Conservation (phyloP, 257 asterid species). For the Nicotiana tomentosiformis region DNA sequence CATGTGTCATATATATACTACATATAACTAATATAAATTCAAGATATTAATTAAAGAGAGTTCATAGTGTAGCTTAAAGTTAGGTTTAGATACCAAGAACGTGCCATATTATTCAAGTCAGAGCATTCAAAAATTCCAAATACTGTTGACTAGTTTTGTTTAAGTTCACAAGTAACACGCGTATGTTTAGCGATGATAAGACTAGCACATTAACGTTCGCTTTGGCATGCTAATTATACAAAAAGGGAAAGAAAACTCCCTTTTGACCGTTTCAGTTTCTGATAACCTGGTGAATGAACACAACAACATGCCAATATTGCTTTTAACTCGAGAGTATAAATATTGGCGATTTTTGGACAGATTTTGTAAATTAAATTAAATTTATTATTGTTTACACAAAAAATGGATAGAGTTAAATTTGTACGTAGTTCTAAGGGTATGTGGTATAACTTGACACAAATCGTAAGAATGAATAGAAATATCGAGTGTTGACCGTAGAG, state of each 20-base stretch:
- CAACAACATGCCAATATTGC: not conserved
- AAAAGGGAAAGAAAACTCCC: constrained; percentile 16
- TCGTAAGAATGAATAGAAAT: no score
- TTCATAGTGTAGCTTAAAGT: not conserved
- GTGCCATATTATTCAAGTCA: constrained; percentile 15
- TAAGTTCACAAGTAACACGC: constrained; percentile 11
- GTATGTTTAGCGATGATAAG: not conserved
- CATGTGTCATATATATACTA: no score
- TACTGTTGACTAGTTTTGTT: constrained; percentile 14
- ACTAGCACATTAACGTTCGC: not conserved
- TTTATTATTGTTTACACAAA: no score
- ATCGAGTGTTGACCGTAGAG: no score
- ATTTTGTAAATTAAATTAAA: no score
- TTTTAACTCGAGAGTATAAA: no score
- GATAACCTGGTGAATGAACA: not conserved
- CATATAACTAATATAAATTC: no score
- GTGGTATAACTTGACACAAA: no score
- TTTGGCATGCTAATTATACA: not conserved
- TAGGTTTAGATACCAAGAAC: constrained; percentile 34
- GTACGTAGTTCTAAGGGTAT: no score
- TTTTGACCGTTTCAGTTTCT: constrained; percentile 1
- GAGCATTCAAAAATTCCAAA: constrained; percentile 16
- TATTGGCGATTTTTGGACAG: no score
- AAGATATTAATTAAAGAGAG: not conserved
- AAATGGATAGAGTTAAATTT: no score